Evolutionary conservation across 2,329 filamentous ascomycete genomes (phyloP).

Genomic region (Lecanicillium sp.): DNA sequence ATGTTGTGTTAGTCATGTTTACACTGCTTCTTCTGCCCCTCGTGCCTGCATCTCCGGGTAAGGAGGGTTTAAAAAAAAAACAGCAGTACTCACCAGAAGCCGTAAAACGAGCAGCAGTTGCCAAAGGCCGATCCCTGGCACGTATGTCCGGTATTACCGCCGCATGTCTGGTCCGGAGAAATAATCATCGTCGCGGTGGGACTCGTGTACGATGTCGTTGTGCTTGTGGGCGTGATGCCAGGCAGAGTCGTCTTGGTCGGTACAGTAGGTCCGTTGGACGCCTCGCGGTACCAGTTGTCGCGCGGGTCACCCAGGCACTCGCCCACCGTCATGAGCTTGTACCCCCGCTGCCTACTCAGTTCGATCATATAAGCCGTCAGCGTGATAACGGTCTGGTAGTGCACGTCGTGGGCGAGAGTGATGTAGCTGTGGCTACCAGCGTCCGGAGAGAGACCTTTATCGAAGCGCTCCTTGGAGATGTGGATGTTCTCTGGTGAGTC

Average conservation of each 20-base stretch:
- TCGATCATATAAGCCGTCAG: conserved; percentile 39
- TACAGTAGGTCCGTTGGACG: conserved; percentile 14
- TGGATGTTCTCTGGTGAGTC: conserved; percentile 43
- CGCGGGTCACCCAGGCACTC: conserved; percentile 49
- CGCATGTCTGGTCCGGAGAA: conserved; percentile 32
- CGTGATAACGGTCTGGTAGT: conserved; percentile 39
- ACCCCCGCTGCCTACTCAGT: conserved; percentile 35
- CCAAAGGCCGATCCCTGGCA: conserved; percentile 32
- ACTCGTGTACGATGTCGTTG: conserved; percentile 15
- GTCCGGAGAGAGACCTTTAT: conserved; percentile 29
- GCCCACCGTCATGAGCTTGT: conserved; percentile 46
- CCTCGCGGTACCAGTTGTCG: conserved; percentile 46
- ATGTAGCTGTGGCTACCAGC: conserved; percentile 35
- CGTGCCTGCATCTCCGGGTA: not conserved
- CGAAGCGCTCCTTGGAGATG: conserved; percentile 34
- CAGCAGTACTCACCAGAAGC: conserved; percentile 30
- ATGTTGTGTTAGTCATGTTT: not conserved
- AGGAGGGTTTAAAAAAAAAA: too few species aligned
- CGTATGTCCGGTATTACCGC: conserved; percentile 28
- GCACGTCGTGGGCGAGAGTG: conserved; percentile 48
- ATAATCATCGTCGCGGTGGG: conserved; percentile 20
- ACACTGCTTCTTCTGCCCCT: not conserved
- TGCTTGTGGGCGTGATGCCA: conserved; percentile 13
- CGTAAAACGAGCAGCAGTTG: conserved; percentile 35
- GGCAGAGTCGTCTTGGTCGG: conserved; percentile 14